Evolutionary conservation across 2,329 filamentous ascomycete species (phyloP).

Genomic region (Clarireedia hainanense): DNA sequence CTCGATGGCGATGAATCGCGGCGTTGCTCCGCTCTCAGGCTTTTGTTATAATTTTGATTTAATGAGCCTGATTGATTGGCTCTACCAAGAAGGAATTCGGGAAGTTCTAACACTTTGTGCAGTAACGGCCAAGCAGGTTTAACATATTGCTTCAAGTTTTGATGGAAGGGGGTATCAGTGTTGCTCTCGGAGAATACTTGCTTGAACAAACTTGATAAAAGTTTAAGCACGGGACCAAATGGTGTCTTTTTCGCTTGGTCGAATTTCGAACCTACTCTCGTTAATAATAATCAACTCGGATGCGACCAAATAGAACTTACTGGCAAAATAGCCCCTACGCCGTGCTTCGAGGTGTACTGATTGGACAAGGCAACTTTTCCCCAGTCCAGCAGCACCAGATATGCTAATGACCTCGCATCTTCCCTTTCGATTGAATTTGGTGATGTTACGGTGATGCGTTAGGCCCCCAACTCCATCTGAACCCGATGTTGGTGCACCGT

Average conservation of each 20-base stretch:
- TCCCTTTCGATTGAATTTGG: slow-evolving; percentile 51
- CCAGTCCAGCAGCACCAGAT: slow-evolving; percentile 54
- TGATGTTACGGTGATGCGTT: slow-evolving; percentile 20
- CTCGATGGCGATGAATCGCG: slow-evolving; percentile 26
- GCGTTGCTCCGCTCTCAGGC: slow-evolving; percentile 20
- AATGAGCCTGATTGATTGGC: slow-evolving; percentile 14
- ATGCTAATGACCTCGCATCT: slow-evolving; percentile 57
- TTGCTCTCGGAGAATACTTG: slow-evolving; percentile 61
- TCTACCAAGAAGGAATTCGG: slow-evolving; percentile 58
- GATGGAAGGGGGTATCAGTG: slow-evolving; percentile 56
- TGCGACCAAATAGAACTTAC: background rate
- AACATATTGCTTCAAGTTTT: slow-evolving; percentile 52
- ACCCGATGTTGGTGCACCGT: slow-evolving; percentile 10
- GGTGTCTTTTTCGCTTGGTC: slow-evolving; percentile 52
- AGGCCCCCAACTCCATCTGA: slow-evolving; percentile 27
- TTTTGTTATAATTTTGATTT: slow-evolving; percentile 25
- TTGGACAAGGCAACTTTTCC: slow-evolving; percentile 57
- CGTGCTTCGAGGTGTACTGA: slow-evolving; percentile 54
- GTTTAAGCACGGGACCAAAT: slow-evolving; percentile 55
- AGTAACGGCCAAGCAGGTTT: slow-evolving; percentile 57
- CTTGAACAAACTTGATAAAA: slow-evolving; percentile 59
- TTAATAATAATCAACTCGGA: background rate
- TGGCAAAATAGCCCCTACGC: slow-evolving; percentile 55
- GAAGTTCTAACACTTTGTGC: slow-evolving; percentile 52
- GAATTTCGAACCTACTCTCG: slow-evolving; percentile 45